Conservation (phyloP, 208 protist genomes). For the Acanthamoeba rhysodes region DNA sequence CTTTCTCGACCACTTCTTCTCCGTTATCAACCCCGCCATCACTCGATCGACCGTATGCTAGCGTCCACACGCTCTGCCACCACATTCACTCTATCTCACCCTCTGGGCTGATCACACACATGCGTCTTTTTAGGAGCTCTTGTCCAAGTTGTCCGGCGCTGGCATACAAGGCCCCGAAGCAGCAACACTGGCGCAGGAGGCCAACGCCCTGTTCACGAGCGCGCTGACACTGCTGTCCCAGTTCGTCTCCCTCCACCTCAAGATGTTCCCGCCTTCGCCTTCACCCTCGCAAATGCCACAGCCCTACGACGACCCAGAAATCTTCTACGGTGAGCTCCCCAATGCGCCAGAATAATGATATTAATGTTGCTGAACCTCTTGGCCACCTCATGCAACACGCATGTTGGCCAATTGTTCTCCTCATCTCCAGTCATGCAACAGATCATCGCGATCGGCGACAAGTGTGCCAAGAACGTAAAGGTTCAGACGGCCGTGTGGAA, state of each 20-base stretch:
- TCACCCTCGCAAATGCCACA: background rate
- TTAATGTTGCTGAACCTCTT: background rate
- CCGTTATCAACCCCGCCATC: background rate
- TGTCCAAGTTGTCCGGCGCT: background rate
- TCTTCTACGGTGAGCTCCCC: background rate
- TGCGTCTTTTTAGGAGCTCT: background rate
- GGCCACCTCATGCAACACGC: too few species aligned
- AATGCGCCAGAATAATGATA: background rate
- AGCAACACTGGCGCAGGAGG: background rate
- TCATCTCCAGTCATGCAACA: constrained; percentile 3
- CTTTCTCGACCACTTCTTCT: constrained; percentile 12
- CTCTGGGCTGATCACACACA: background rate
- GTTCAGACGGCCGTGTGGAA: constrained; percentile 25
- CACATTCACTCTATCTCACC: background rate
- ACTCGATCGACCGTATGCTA: background rate
- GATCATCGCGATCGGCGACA: background rate
- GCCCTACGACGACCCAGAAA: background rate
- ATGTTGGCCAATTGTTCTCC: too few species aligned
- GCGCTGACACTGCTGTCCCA: background rate
- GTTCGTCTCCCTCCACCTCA: background rate
- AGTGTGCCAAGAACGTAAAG: constrained; percentile 45
- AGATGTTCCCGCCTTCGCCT: background rate
- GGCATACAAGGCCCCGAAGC: background rate
- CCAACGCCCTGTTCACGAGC: background rate
- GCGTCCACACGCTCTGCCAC: background rate